Base-by-base conservation (phyloP, 257 asterid species). In the Cinchona pubescens region DNA sequence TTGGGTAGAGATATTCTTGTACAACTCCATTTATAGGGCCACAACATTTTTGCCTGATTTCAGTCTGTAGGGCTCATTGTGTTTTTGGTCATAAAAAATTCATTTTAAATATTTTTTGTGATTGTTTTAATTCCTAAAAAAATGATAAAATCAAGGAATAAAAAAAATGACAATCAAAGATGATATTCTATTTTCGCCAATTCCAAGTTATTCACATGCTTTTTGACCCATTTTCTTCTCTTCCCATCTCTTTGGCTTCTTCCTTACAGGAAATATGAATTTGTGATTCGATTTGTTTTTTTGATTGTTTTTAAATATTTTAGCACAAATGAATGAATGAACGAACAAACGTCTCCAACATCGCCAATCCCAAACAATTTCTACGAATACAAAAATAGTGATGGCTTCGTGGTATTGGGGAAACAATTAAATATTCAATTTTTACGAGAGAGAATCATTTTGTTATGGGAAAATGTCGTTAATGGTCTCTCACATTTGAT, bases 181-280 rank as follows among this genome's bases (percentile, higher is more conserved):
- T 48, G 14, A 13, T 48, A 48, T 48, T 3, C 4, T 48, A 14
- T 14, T 48, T 43, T 10, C 2, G 48, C 2, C 12, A 43, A 1
- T 9, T 10, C 48, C n/a, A n/a, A n/a, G n/a, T n/a, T n/a, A n/a
- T n/a, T n/a, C 12, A 9, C 48, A 43, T 43, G 48, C 48, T 43
- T 43, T 43, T 43, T 23, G 81, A 67, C 69, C 85, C 79, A 81
- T 88, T 68, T 80, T 81, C 78, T 81, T 80, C 67, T 69, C 58
- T 81, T 68, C 79, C 82, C 85, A 82, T 80, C 79, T 67, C 78
- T 76, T 83, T 84, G 89, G 84, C 85, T 25, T 83, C 80, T 82
- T 85, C 82, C 83, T 78, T 64, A 55, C 75, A 34, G 46, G 34
- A 9, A 15, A 67, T 13, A 15, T 86, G 84, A 75, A 58, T 82